Evolutionary conservation across 2,329 filamentous ascomycete genomes (phyloP).

Genomic region (Diaporthe vexans): DNA sequence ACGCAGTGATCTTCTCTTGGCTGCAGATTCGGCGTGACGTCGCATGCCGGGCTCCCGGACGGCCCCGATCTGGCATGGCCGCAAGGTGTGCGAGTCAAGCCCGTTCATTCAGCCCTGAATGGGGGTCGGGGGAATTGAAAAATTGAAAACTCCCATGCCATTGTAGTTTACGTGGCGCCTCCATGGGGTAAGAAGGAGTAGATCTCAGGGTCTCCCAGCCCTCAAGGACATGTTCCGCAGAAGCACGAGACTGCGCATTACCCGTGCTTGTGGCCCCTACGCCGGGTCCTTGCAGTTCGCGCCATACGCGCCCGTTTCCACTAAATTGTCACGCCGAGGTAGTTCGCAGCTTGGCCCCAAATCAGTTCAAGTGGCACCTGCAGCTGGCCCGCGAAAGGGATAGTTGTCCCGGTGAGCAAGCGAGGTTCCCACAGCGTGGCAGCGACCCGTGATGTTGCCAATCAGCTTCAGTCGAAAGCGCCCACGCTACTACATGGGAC

Average conservation of each 20-base stretch:
- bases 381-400: constrained; percentile 7
- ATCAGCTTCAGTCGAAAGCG: neutral
- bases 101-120: constrained; percentile 7
- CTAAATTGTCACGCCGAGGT: neutral
- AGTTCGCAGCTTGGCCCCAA: constrained; percentile 15
- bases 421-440: neutral
- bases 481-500: neutral
- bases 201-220: neutral
- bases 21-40: neutral
- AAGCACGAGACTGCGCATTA: neutral
- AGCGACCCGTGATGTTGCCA: neutral
- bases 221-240: neutral
- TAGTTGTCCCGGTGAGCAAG: neutral
- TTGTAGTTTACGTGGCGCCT: neutral
- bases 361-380: constrained; percentile 18
- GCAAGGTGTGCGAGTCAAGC: constrained; percentile 16
- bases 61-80: constrained; percentile 12
- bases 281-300: neutral
- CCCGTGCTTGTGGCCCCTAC: neutral
- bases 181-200: neutral
- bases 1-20: constrained; percentile 12
- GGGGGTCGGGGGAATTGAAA: neutral
- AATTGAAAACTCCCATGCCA: too few species aligned
- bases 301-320: constrained; percentile 8
- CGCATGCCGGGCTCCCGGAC: constrained; percentile 19